Evolutionary conservation across 1,284 basidiomycete genomes (phyloP), one percentile per base, ranked within the genome.

Genomic region (Sphaerobolus stellatus): DNA sequence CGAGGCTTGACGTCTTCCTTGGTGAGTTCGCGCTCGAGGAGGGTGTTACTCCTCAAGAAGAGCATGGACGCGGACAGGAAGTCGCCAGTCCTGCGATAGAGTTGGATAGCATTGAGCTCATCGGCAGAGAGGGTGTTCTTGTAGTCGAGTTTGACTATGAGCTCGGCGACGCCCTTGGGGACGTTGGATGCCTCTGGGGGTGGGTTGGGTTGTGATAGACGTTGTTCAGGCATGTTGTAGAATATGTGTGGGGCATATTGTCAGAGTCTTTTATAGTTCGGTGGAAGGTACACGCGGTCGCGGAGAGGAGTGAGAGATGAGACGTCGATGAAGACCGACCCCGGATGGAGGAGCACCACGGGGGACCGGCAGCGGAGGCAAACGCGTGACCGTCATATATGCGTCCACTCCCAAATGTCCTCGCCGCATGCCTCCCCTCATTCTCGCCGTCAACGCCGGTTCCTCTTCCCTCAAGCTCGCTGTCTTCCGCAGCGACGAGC

Each of bases 31-130:
- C 79, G 73, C 56, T 86, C 79, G 44, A 92, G 72, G 2, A 91
- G 75, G n/a, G 84, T 80, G 61, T 93, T 89, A 60, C 80, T 73
- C 60, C 81, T 83, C 50, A 94, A 74, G 72, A 92, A 94, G 63
- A 92, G 92, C 85, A 88, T 88, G 82, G 83, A 83, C 27, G 84
- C 83, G 52, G 84, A 76, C 50, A 87, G 82, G 61, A 84, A 88
- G 64, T 84, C 75, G 11, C 83, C 83, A 40, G 83, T 81, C 5
- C 79, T 72, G 31, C 79, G 74, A 65, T 86, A 88, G 56, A 73
- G 68, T 59, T 75, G 70, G 52, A 88, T 64, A 9, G 78, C 73
- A 27, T 68, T 63, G 46, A 82, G 74, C 58, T 87, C 84, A 29
- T 77, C 68, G 0, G 66, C 29, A 5, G 77, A 64, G 31, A 86